Evolutionary conservation across 176 grass and related monocot genomes (phyloP).

Genomic region (Cenchrus americanus): DNA sequence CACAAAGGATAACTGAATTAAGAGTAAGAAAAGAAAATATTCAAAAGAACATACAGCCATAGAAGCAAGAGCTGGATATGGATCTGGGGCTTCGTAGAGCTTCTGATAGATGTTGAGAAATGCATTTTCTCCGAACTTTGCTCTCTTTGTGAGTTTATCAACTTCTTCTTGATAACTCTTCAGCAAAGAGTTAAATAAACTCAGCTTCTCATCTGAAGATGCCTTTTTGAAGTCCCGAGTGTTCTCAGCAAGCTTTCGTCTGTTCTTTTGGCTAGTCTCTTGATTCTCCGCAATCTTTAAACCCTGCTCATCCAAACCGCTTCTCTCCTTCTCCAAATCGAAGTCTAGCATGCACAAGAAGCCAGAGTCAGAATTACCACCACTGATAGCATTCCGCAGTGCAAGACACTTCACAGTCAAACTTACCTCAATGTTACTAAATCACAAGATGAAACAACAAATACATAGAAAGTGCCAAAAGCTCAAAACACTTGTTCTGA

Average conservation of each 20-base stretch:
- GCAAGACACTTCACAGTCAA: background rate
- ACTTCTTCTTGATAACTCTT: slow-evolving; percentile 98
- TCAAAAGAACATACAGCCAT: slow-evolving; percentile 74
- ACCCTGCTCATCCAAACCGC: slow-evolving; percentile 95
- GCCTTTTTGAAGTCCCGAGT: slow-evolving; percentile 98
- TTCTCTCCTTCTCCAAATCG: slow-evolving; percentile 98
- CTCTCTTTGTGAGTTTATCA: slow-evolving; percentile 99
- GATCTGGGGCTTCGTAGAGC: slow-evolving; percentile 99
- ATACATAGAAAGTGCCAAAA: background rate
- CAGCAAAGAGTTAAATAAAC: slow-evolving; percentile 94
- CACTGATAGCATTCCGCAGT: background rate
- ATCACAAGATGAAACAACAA: background rate
- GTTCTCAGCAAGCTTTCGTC: slow-evolving; percentile 91
- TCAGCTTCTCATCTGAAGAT: slow-evolving; percentile 83
- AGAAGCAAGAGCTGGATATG: slow-evolving; percentile 96
- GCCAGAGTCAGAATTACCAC: slow-evolving; percentile 26
- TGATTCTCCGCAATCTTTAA: slow-evolving; percentile 98
- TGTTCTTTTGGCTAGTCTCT: slow-evolving; percentile 97
- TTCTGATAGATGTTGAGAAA: slow-evolving; percentile 99
- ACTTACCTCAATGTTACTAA: background rate
- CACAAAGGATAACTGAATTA: slow-evolving; percentile 21
- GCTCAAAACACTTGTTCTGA: background rate
- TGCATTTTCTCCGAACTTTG: slow-evolving; percentile 98
- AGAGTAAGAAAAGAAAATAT: background rate
- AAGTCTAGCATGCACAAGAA: slow-evolving; percentile 61